phyloP scores from a whole-genome alignment of 1,139 yeast genomes.

The Candida glucosophila region DNA sequence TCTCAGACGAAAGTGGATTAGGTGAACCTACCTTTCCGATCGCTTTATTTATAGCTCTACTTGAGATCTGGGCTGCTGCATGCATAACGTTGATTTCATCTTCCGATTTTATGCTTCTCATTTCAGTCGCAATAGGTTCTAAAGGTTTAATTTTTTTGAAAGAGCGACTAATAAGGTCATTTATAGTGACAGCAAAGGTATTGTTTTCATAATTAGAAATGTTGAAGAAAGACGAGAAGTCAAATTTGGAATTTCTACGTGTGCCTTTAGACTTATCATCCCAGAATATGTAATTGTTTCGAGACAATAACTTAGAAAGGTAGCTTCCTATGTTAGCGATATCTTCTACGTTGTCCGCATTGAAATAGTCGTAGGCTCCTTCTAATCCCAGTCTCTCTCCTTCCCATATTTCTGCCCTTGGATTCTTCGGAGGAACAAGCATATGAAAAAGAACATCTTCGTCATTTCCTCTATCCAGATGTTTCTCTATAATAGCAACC shows the following conservation, averaged over 20 bases:
- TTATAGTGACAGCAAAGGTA: too few relatives aligned
- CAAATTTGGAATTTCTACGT: conserved; percentile 5
- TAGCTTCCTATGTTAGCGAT: conserved; percentile 33
- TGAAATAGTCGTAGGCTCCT: conserved; percentile 76
- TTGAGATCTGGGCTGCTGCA: conserved; percentile 72
- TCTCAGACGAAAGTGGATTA: conserved; percentile 54
- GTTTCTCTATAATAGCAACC: conserved; percentile 63
- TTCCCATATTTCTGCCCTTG: conserved; percentile 82
- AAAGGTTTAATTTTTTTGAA: conserved; percentile 36
- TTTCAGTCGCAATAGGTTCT: conserved; percentile 40
- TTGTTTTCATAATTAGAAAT: conserved; percentile 4
- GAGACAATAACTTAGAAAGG: conserved; percentile 35
- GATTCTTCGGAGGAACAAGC: conserved; percentile 82
- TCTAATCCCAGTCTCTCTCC: conserved; percentile 84
- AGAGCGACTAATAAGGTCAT: conserved; percentile 12
- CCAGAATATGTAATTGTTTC: conserved; percentile 40
- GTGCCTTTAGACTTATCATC: conserved; percentile 26
- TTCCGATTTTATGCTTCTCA: conserved; percentile 65
- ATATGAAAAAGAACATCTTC: conserved; percentile 60
- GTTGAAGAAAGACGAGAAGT: conserved; percentile 8
- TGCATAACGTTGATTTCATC: conserved; percentile 75
- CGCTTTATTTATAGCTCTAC: conserved; percentile 77
- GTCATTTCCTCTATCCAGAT: conserved; percentile 32
- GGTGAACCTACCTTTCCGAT: conserved; percentile 47
- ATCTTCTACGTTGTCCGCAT: conserved; percentile 70